Percentiles rank a stretch among this genome's conserved stretches.
These are phyloP conservation scores for Fusarium succisae DNA, from an alignment of 2,329 filamentous ascomycete species.

Conservation along the genomic window DNA sequence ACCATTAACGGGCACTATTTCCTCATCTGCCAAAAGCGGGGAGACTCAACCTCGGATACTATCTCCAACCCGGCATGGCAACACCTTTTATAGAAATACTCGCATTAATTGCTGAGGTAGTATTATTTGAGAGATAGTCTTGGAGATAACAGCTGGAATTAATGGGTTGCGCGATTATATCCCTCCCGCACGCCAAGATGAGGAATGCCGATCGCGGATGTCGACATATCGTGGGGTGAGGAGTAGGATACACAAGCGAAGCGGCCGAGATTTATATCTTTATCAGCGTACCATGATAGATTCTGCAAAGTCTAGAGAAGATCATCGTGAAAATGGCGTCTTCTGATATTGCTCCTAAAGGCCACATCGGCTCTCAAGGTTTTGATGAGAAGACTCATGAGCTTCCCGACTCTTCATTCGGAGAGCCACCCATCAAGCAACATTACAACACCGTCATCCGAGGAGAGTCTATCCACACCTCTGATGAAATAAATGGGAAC, in stretches of 20 bases:
- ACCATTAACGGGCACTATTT: neutral
- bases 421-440: rapidly evolving
- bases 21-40: neutral
- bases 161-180: neutral
- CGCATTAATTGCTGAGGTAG: neutral
- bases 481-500: rapidly evolving
- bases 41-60: neutral
- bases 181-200: neutral
- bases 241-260: neutral
- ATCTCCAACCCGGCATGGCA: neutral
- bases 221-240: neutral
- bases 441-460: neutral
- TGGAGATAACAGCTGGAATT: neutral
- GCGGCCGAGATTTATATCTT: neutral
- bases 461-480: neutral
- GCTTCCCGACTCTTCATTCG: neutral
- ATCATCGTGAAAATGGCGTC: neutral
- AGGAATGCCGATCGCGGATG: neutral
- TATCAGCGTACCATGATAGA: rapidly evolving
- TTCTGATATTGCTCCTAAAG: neutral
- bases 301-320: rapidly evolving
- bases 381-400: neutral
- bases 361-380: too few species aligned
- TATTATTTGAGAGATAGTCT: neutral
- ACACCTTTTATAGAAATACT: neutral